A percentile compares a stretch with the other conserved stretches of the same genome.
Evolutionary conservation across 2,329 filamentous ascomycete genomes (phyloP).

Genomic region (Metarhizium brunneum): DNA sequence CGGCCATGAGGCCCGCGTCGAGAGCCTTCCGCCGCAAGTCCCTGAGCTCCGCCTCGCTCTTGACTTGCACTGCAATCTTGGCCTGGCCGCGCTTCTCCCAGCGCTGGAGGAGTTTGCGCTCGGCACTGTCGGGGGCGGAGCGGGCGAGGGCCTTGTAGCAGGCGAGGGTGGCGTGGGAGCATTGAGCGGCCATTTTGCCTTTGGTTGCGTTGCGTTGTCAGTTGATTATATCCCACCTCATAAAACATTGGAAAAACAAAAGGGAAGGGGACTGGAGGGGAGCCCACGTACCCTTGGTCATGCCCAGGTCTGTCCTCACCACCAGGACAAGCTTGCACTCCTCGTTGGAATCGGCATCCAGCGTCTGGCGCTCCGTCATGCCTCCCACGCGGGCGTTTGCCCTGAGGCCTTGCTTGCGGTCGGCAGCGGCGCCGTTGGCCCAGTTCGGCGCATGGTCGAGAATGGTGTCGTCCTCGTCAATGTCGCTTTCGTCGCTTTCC

Average conservation of each 20-base stretch:
- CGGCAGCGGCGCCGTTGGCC: slow-evolving; percentile 51
- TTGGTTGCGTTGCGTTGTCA: background rate
- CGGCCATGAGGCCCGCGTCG: slow-evolving; percentile 75
- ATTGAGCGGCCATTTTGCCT: slow-evolving; percentile 98
- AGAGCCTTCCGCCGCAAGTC: slow-evolving; percentile 67
- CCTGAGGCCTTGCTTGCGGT: slow-evolving; percentile 45
- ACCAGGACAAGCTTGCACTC: slow-evolving; percentile 93
- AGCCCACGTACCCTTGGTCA: slow-evolving; percentile 75
- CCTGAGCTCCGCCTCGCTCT: slow-evolving; percentile 75
- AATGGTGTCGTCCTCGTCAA: slow-evolving; percentile 49
- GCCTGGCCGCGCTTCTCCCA: slow-evolving; percentile 86
- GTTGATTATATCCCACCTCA: background rate
- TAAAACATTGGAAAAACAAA: too few species aligned
- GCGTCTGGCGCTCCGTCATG: slow-evolving; percentile 7
- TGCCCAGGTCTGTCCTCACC: slow-evolving; percentile 87
- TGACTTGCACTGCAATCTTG: slow-evolving; percentile 87
- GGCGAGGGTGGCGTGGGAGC: slow-evolving; percentile 89
- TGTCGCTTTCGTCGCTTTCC: slow-evolving; percentile 61
- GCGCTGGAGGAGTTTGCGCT: slow-evolving; percentile 58
- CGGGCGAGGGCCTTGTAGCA: slow-evolving; percentile 81
- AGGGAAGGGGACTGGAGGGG: background rate
- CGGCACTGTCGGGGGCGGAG: slow-evolving; percentile 42
- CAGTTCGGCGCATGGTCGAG: slow-evolving; percentile 61
- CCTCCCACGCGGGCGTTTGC: slow-evolving; percentile 17
- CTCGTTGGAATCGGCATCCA: slow-evolving; percentile 40